A percentile compares a stretch with the other conserved stretches of the same genome.
phyloP scores from a whole-genome alignment of 176 grass and related monocot species.

The Hordeum marinum region DNA sequence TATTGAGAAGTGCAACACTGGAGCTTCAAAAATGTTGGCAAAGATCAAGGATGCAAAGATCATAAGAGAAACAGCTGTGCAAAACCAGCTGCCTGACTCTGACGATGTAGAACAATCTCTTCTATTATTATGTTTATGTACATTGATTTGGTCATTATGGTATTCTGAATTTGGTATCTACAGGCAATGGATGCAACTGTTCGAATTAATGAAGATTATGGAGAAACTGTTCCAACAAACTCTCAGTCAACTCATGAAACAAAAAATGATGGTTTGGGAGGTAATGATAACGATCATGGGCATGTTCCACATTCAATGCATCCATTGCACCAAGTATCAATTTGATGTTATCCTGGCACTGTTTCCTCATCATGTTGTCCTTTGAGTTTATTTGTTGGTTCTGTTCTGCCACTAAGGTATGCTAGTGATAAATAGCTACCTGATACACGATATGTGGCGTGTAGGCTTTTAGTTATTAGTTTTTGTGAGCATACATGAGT shows the following conservation, averaged over 20 bases:
- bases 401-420: neutral
- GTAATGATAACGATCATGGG: conserved; percentile 20
- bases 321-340: neutral
- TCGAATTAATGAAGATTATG: conserved; percentile 61
- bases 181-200: conserved; percentile 43
- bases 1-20: conserved; percentile 89
- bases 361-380: neutral
- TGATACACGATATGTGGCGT: neutral
- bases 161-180: conserved; percentile 33
- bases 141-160: conserved; percentile 29
- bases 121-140: conserved; percentile 10
- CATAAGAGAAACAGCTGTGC: conserved; percentile 62
- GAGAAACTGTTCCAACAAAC: conserved; percentile 60
- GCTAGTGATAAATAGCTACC: conserved; percentile 15
- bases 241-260: conserved; percentile 36
- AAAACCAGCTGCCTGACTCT: conserved; percentile 40
- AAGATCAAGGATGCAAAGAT: conserved; percentile 87
- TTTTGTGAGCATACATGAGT: neutral
- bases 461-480: neutral
- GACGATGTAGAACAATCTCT: conserved; percentile 48
- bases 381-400: conserved; percentile 19
- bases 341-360: conserved; percentile 7
- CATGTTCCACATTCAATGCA: neutral
- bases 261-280: conserved; percentile 44
- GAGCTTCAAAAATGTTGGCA: conserved; percentile 94